Base-by-base conservation (phyloP, 2,329 filamentous ascomycete species). In the Periconia macrospinosa region DNA sequence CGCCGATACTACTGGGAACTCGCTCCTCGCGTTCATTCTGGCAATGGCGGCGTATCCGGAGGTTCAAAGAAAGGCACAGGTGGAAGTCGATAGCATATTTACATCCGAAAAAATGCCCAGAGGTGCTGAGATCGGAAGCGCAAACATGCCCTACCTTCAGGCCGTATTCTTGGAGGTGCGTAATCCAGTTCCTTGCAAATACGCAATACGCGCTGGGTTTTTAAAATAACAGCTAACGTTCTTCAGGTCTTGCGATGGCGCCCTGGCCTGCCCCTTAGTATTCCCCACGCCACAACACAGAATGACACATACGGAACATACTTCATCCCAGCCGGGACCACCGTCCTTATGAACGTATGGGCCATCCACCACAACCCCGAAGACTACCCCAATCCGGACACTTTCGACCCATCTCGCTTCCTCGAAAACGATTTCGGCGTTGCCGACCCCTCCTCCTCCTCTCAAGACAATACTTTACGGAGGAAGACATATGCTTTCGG, bases 201-300 rank as follows among this genome's bases (percentile, higher is more conserved):
- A n/a, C n/a, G n/a, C n/a, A n/a, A n/a, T n/a, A n/a, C n/a, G n/a
- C n/a, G n/a, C n/a, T n/a, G n/a, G n/a, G n/a, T n/a, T n/a, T n/a
- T n/a, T n/a, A n/a, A n/a, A n/a, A n/a, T n/a, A n/a, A n/a, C n/a
- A n/a, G n/a, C n/a, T n/a, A n/a, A n/a, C n/a, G n/a, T n/a, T n/a
- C n/a, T 18, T 6, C 15, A 76, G 56, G 58, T 56, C 6, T 60
- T 72, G 41, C 63, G 73, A 35, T 75, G 70, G 69, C 60, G 65
- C 18, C 71, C 72, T 3, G 61, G 70, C n/a, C 45, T 59, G 8
- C 67, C 65, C 2, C 49, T 61, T 3, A 46, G 40, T 30, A 43
- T 70, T 0, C 78, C 79, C 0, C 78, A 81, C 47, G 77, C 78
- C 45, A 76, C 75, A 0, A 75, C 72, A 30, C 49, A 61, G 66